A percentile compares a stretch with the other conserved stretches of the same genome.
These are phyloP conservation scores for Asterella californica DNA, from an alignment of 225 moss, liverwort and hornwort species.

Conservation along the genomic window DNA sequence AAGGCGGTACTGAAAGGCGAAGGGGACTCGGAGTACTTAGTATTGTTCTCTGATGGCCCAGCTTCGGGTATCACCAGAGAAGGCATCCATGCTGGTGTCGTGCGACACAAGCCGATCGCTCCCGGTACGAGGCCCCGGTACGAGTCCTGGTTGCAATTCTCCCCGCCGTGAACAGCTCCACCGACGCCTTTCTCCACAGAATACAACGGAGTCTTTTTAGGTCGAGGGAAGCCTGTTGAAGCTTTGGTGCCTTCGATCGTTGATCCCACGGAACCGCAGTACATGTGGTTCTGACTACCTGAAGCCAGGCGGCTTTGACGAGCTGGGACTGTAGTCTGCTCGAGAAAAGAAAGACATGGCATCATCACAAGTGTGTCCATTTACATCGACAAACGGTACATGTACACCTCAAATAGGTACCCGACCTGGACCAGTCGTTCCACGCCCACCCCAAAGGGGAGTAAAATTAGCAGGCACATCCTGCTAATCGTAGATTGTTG, in stretches of 20 bases:
- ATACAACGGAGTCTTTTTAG: background rate
- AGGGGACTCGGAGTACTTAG: conserved; percentile 10
- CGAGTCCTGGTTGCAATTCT: conserved; percentile 5
- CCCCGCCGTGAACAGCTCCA: background rate
- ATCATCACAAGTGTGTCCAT: background rate
- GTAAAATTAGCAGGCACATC: too few relatives aligned
- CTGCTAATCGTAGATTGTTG: too few relatives aligned
- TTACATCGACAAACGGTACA: too few relatives aligned
- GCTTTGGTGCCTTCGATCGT: conserved; percentile 1
- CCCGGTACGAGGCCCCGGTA: background rate
- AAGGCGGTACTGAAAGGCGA: conserved; percentile 10
- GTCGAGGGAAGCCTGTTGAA: conserved; percentile 4
- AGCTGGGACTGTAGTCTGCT: conserved; percentile 9
- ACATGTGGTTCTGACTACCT: background rate
- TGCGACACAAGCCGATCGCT: conserved; percentile 1
- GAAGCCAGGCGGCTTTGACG: conserved; percentile 9
- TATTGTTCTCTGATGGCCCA: background rate
- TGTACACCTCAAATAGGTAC: too few relatives aligned
- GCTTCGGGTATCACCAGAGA: conserved; percentile 11
- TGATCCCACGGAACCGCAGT: conserved; percentile 2
- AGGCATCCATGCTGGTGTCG: conserved; percentile 10
- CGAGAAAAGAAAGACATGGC: background rate
- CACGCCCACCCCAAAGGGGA: too few relatives aligned
- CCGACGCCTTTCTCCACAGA: conserved; percentile 2
- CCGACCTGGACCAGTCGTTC: too few relatives aligned